These are phyloP conservation scores for Zygnema circumcarinatum DNA, from an alignment of 139 green algal species.

Conservation along the genomic window DNA sequence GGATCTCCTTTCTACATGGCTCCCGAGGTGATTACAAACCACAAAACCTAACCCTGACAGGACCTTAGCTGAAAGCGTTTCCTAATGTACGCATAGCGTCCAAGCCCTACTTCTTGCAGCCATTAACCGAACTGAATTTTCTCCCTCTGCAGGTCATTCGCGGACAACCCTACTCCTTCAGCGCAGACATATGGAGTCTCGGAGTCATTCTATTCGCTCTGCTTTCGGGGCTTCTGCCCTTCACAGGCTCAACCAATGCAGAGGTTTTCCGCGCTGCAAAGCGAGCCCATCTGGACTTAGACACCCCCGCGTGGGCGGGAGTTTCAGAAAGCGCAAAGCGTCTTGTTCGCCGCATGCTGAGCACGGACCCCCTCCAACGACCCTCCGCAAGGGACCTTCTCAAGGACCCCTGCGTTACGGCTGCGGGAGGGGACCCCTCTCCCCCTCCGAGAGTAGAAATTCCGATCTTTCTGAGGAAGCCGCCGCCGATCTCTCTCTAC, in stretches of 20 bases:
- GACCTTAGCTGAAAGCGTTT: constrained; percentile 81
- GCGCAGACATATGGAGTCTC: constrained; percentile 73
- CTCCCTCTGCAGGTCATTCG: constrained; percentile 84
- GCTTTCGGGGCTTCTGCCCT: constrained; percentile 61
- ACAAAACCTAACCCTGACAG: too few relatives aligned
- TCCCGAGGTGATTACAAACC: constrained; percentile 77
- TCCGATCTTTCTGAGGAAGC: not conserved
- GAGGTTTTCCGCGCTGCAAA: constrained; percentile 57
- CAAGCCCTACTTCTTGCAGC: too few relatives aligned
- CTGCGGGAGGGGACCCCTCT: not conserved
- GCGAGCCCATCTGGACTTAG: constrained; percentile 39
- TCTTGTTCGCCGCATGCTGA: constrained; percentile 56
- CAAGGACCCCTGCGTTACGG: constrained; percentile 72
- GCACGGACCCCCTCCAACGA: constrained; percentile 43
- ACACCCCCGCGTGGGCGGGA: constrained; percentile 26
- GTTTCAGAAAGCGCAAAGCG: constrained; percentile 57
- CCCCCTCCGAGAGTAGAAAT: not conserved
- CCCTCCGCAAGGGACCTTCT: constrained; percentile 62
- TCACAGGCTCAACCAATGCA: constrained; percentile 58
- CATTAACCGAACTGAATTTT: too few relatives aligned
- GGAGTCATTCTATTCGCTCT: constrained; percentile 77
- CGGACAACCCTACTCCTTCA: constrained; percentile 56
- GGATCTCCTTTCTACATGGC: constrained; percentile 79
- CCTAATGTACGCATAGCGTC: constrained; percentile 59
- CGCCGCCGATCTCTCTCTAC: not conserved